phyloP scores from a whole-genome alignment of 2,329 filamentous ascomycete genomes.

The Colletotrichum sp. region DNA sequence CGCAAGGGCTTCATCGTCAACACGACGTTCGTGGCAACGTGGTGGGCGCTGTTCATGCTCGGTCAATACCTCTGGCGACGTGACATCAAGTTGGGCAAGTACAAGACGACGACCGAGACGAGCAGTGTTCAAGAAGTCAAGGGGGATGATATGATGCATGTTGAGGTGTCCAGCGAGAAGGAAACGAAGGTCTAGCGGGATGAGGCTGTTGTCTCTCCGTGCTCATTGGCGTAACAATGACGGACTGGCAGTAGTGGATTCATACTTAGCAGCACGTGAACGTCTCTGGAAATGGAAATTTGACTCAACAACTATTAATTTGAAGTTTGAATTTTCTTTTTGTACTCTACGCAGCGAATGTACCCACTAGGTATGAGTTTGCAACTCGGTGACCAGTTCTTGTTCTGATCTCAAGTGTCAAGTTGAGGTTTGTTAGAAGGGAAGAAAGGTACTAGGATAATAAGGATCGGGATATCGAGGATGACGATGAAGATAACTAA shows the following conservation, averaged over 20 bases:
- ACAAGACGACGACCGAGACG: neutral
- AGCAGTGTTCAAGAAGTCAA: neutral
- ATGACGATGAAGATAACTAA: too few relatives aligned
- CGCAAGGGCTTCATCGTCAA: slow-evolving; percentile 24
- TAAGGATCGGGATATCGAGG: too few relatives aligned
- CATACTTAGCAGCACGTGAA: neutral
- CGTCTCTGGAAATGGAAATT: neutral
- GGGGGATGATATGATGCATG: neutral
- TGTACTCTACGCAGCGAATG: neutral
- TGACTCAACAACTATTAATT: neutral
- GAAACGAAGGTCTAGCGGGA: neutral
- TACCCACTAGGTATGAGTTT: too few relatives aligned
- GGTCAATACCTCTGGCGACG: slow-evolving; percentile 2
- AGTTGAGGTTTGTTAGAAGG: too few relatives aligned
- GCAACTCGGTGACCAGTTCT: neutral
- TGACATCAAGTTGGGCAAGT: neutral
- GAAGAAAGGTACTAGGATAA: too few relatives aligned
- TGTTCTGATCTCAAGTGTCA: neutral
- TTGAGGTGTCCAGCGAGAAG: neutral
- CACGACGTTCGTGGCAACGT: neutral
- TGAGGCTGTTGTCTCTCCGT: neutral
- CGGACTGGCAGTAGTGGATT: neutral
- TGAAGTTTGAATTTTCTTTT: neutral
- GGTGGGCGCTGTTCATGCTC: slow-evolving; percentile 4
- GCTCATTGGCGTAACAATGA: neutral